Base-by-base conservation (phyloP, 73 alveolate genomes). In the Blepharisma stoltei region DNA sequence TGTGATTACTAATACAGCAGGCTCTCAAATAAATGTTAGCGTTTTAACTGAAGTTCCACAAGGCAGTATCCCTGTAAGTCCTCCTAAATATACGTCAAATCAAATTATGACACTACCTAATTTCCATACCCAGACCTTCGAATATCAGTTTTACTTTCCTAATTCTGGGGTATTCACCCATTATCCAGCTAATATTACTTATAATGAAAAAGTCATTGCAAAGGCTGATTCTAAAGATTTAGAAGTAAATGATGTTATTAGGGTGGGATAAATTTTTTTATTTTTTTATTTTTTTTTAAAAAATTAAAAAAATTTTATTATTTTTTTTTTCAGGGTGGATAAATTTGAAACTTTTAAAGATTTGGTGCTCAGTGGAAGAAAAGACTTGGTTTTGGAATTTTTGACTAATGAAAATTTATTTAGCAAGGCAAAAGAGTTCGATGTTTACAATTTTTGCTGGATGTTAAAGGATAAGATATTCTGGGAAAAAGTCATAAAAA, bases 101-200 rank as follows among this genome's bases (percentile, higher is more conserved):
- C 76, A 65, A 52, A 70, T 86, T 50, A 55, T 86, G 9, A 14
- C 50, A 43, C 86, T 94, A 77, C 69, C 84, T 37, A 83, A 95
- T 11, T 94, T 86, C 86, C 77, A 94, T 44, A 94, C 99, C 20
- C 54, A 67, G 14, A 82, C 86, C 55, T 69, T 91, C 67, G 77
- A 67, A 65, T 86, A 82, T 78, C 54, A 86, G 55, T 96, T 94
- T 82, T 96, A 96, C 81, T 96, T 96, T 97, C 99, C 99, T 7
- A 54, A 79, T 27, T 86, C 47, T 37, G 98, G 98, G 0, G 67
- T 14, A 21, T 93, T 55, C 75, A 70, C 77, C 18, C 96, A 88
- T 70, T 87, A 86, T 83, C 98, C 97, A 69, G 93, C 97, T 1
- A 85, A 89, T 65, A 93, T 92, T 23, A 85, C 94, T 7, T 69